Base-by-base conservation (phyloP, 148 eudicot species). In the Linanthus parryae region DNA sequence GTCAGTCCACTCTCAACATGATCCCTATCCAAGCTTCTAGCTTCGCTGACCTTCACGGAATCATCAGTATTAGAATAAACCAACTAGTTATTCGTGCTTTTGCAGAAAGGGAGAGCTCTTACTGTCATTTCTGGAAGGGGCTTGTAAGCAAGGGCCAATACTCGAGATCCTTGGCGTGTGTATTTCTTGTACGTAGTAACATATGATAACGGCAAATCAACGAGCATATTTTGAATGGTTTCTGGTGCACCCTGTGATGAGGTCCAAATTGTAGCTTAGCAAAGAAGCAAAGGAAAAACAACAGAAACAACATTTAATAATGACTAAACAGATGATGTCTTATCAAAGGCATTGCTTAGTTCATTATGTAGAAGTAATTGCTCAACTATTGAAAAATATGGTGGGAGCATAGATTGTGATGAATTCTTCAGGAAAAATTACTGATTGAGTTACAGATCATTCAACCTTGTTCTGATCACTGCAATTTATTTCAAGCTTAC, bases 121-220 rank as follows among this genome's bases (percentile, higher is more conserved):
- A 92, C 98, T 42, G 96, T 77, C 96, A 92, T 92, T 28, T 92
- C 98, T 14, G 90, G 94, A 43, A 92, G 81, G 43, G 89, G 50
- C 68, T 87, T 92, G 64, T 70, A 92, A 36, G 98, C 98, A 46
- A 92, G 82, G 52, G 96, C 96, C 76, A 92, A 63, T 65, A 92
- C 98, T 63, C 98, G 89, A 46, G 98, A 87, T 39, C 98, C 98
- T 66, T 92, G 98, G 25, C 90, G 94, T 10, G 98, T 92, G 70
- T 84, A 78, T 66, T 78, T 87, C 80, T 92, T 92, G 67, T 84
- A 92, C 56, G 96, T 84, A 42, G 75, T 66, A 54, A 87, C 70
- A 72, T 79, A 92, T 14, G 79, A 77, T 36, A 77, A 22, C 16
- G 98, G 98, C 68, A 87, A 68, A 64, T 82, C 69, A 54, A 73